Evolutionary conservation across 2,329 filamentous ascomycete genomes (phyloP).

Genomic region (Alternaria solani): DNA sequence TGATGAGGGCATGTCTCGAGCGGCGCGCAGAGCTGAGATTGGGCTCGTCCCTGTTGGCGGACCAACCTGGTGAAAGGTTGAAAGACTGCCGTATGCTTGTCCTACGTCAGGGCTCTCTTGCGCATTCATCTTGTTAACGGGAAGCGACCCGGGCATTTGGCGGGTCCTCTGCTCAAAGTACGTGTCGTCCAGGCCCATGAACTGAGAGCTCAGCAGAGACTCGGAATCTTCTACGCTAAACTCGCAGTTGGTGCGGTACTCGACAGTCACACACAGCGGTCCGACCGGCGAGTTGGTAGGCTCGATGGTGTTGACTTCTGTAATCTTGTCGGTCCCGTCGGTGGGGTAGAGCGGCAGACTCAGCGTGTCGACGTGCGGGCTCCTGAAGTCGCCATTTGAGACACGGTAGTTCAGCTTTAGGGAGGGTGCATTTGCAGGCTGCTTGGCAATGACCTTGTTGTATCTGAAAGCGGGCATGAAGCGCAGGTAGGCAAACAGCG

Average conservation of each 20-base stretch:
- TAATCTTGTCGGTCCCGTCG: slow-evolving; percentile 65
- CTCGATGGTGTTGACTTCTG: slow-evolving; percentile 73
- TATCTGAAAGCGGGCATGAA: slow-evolving; percentile 89
- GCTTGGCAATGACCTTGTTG: slow-evolving; percentile 76
- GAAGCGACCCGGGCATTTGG: slow-evolving; percentile 76
- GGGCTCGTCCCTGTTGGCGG: slow-evolving; percentile 82
- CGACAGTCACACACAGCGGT: slow-evolving; percentile 79
- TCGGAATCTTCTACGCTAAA: slow-evolving; percentile 94
- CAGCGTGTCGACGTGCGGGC: slow-evolving; percentile 71
- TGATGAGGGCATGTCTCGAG: slow-evolving; percentile 63
- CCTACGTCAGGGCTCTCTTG: slow-evolving; percentile 67
- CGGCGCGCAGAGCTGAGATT: slow-evolving; percentile 80
- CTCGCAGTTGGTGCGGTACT: slow-evolving; percentile 86
- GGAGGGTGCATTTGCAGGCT: slow-evolving; percentile 66
- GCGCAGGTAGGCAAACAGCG: slow-evolving; percentile 81
- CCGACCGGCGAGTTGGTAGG: slow-evolving; percentile 88
- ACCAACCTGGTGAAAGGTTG: slow-evolving; percentile 83
- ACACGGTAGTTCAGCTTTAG: slow-evolving; percentile 85
- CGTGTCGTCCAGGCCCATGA: slow-evolving; percentile 89
- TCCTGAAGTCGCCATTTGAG: slow-evolving; percentile 64
- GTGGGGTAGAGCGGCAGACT: slow-evolving; percentile 72
- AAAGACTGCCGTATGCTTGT: slow-evolving; percentile 87
- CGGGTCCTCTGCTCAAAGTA: slow-evolving; percentile 79
- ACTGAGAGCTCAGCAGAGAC: slow-evolving; percentile 86
- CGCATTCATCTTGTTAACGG: slow-evolving; percentile 63